Evolutionary conservation across 2,329 filamentous ascomycete species (phyloP).

Genomic region (Elsinoe necatrix): DNA sequence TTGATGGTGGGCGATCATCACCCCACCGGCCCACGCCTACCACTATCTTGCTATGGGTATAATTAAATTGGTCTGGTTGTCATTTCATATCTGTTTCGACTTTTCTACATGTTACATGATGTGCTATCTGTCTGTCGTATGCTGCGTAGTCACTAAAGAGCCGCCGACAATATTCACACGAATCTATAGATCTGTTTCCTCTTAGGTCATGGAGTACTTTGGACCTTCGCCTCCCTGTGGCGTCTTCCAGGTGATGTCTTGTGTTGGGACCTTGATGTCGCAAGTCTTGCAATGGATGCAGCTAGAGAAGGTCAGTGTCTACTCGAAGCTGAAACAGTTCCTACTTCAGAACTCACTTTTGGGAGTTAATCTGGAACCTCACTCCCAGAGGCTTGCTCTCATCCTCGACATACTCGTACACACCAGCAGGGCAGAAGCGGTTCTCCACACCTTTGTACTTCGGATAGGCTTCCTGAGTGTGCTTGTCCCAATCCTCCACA

Average conservation of each 20-base stretch:
- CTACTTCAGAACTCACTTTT: conserved; percentile 65
- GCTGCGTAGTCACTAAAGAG: not conserved
- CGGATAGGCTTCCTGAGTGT: conserved; percentile 75
- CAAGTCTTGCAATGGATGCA: conserved; percentile 99
- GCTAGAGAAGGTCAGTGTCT: conserved; percentile 42
- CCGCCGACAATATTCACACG: conserved; percentile 1
- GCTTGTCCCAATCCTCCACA: conserved; percentile 89
- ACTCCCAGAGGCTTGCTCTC: conserved; percentile 77
- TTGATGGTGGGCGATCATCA: conserved; percentile 4
- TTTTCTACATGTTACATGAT: not conserved
- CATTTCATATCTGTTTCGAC: not conserved
- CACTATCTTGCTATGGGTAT: not conserved
- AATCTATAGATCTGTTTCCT: not conserved
- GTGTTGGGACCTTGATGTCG: conserved; percentile 93
- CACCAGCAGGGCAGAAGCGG: conserved; percentile 90
- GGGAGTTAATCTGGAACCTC: conserved; percentile 92
- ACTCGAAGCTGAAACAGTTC: not conserved
- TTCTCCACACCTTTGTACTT: conserved; percentile 89
- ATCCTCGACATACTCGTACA: conserved; percentile 98
- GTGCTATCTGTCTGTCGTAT: conserved; percentile 1
- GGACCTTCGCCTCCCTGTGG: conserved; percentile 75
- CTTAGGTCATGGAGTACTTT: conserved; percentile 53
- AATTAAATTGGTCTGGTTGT: not conserved
- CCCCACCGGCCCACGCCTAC: conserved; percentile 2
- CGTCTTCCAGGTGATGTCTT: conserved; percentile 87